phyloP scores from a whole-genome alignment of 306 rosid species.

The Ormosia semicastrata region DNA sequence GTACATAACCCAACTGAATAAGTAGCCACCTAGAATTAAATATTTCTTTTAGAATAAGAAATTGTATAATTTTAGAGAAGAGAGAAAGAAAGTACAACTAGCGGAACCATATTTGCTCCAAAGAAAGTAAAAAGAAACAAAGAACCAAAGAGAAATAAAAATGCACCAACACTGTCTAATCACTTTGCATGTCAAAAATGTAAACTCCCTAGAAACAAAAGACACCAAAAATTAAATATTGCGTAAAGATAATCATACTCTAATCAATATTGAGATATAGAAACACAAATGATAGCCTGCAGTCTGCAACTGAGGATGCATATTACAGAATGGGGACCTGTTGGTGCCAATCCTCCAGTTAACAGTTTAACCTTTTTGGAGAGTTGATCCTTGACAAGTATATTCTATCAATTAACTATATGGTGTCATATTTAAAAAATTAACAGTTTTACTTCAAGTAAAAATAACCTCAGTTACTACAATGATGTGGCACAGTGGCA shows the following conservation, averaged over 20 bases:
- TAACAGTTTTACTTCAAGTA: no score
- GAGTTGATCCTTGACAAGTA: no score
- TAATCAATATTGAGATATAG: conserved; percentile 4
- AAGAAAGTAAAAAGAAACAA: not conserved
- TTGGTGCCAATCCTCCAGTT: not conserved
- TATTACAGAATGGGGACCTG: not conserved
- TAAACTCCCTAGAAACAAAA: not conserved
- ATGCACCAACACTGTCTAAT: not conserved
- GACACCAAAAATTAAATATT: not conserved
- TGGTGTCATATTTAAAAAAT: no score
- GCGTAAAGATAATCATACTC: not conserved
- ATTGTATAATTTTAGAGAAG: not conserved
- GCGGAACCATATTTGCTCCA: not conserved
- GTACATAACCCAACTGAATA: conserved; percentile 21
- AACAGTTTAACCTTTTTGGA: no score
- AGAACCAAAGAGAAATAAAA: not conserved
- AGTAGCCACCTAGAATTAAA: conserved; percentile 7
- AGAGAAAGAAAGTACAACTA: not conserved
- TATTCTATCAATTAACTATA: no score
- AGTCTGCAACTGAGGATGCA: not conserved
- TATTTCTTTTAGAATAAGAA: not conserved
- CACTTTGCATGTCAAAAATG: conserved; percentile 2
- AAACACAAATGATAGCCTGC: not conserved
- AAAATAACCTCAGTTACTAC: no score
- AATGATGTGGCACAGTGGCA: no score